Conservation (phyloP, 2,329 filamentous ascomycete species). For the Calonectria hongkongensis region DNA sequence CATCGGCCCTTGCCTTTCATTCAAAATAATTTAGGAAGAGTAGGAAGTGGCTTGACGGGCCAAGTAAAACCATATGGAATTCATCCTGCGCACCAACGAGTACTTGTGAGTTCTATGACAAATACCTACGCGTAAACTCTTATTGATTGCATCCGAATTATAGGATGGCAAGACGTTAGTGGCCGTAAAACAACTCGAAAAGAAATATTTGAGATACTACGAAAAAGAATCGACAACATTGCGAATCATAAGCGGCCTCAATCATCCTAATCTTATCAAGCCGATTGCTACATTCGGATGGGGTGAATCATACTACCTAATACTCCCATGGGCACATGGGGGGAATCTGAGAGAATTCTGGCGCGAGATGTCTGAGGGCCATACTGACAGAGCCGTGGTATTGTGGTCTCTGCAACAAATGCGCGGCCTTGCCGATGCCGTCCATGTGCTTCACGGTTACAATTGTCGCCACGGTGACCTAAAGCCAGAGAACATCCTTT, state of each 20-base stretch:
- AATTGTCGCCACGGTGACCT: constrained; percentile 18
- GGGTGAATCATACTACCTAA: not conserved
- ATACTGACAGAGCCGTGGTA: not conserved
- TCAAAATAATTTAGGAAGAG: not conserved
- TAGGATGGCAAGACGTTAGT: not conserved
- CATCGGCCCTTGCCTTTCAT: not conserved
- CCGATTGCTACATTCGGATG: not conserved
- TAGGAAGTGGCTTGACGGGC: not conserved
- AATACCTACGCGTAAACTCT: rapidly evolving
- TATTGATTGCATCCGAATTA: not conserved
- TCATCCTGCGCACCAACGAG: not conserved
- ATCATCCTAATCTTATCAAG: not conserved
- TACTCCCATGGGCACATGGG: constrained; percentile 5
- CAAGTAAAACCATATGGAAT: not conserved
- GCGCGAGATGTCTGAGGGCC: not conserved
- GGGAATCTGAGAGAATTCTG: constrained; percentile 9
- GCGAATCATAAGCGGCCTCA: not conserved
- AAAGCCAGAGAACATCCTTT: constrained; percentile 12
- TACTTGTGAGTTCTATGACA: not conserved
- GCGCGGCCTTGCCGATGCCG: not conserved
- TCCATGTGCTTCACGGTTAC: not conserved
- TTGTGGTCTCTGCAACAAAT: not conserved
- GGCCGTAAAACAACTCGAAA: not conserved
- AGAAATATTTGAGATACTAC: not conserved
- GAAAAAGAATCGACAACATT: not conserved